These are phyloP conservation scores for Shiraia sp. DNA, from an alignment of 2,329 filamentous ascomycete genomes.

Conservation along the genomic window DNA sequence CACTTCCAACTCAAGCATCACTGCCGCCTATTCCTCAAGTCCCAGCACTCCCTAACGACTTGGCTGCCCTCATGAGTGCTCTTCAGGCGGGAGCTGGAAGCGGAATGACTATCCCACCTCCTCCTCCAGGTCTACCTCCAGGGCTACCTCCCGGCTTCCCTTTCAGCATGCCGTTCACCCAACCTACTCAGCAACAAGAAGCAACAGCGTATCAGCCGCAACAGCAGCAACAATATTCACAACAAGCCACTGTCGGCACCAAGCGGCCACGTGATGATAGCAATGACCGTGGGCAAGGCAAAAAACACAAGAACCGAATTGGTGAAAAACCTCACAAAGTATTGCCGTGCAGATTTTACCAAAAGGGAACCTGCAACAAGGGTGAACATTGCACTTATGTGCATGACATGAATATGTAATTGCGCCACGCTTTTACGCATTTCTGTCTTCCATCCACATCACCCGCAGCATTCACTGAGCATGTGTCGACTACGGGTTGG, in stretches of 20 bases:
- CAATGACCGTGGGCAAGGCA: slow-evolving; percentile 58
- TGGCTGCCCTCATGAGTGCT: slow-evolving; percentile 27
- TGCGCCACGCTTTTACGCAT: background rate
- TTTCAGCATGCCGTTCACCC: slow-evolving; percentile 15
- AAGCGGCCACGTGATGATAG: slow-evolving; percentile 44
- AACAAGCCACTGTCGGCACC: slow-evolving; percentile 34
- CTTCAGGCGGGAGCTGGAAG: slow-evolving; percentile 23
- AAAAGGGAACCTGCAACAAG: slow-evolving; percentile 71
- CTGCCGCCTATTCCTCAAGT: slow-evolving; percentile 14
- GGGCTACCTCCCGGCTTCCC: slow-evolving; percentile 16
- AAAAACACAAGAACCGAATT: slow-evolving; percentile 25
- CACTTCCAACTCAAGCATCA: slow-evolving; percentile 9
- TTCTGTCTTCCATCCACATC: background rate
- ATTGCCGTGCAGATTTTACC: slow-evolving; percentile 68
- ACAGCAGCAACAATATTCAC: slow-evolving; percentile 22
- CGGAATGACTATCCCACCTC: slow-evolving; percentile 21
- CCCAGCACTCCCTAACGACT: slow-evolving; percentile 20
- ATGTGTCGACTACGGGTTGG: too few species aligned
- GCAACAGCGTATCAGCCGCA: slow-evolving; percentile 13
- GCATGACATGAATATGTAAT: slow-evolving; percentile 55
- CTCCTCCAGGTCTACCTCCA: slow-evolving; percentile 26
- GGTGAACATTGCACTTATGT: slow-evolving; percentile 75
- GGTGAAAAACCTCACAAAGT: slow-evolving; percentile 43
- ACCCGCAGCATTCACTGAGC: background rate
- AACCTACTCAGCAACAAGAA: slow-evolving; percentile 21